A percentile compares a stretch with the other conserved stretches of the same genome.
Conservation (phyloP, 2,329 filamentous ascomycete genomes). For the Venturia oleaginea region DNA sequence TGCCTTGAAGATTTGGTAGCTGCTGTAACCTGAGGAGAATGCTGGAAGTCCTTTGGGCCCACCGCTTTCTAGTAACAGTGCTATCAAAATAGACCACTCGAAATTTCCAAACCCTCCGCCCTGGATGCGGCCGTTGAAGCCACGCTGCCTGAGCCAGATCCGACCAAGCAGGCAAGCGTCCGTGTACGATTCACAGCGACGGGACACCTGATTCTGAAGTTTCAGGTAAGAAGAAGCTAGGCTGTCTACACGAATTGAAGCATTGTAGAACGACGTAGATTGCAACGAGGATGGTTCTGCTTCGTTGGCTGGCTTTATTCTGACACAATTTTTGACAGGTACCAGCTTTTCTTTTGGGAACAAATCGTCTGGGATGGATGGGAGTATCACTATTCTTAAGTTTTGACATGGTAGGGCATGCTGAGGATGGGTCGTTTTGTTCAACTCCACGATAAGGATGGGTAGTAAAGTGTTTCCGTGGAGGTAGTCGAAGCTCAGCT, state of each 20-base stretch:
- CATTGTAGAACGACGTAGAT: slow-evolving; percentile 82
- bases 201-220: slow-evolving; percentile 59
- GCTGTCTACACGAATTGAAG: slow-evolving; percentile 68
- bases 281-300: slow-evolving; percentile 14
- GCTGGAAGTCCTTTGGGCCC: slow-evolving; percentile 61
- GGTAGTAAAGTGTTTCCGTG: slow-evolving; percentile 72
- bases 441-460: slow-evolving; percentile 41
- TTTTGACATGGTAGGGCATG: slow-evolving; percentile 32
- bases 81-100: slow-evolving; percentile 77
- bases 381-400: slow-evolving; percentile 66
- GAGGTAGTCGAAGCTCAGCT: slow-evolving; percentile 55
- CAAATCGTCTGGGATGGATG: slow-evolving; percentile 57
- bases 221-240: slow-evolving; percentile 67
- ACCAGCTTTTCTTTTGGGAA: slow-evolving; percentile 66
- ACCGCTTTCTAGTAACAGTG: slow-evolving; percentile 70
- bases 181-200: slow-evolving; percentile 61
- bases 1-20: slow-evolving; percentile 91
- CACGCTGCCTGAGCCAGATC: slow-evolving; percentile 82
- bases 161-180: slow-evolving; percentile 82
- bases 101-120: slow-evolving; percentile 85
- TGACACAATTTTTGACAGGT: slow-evolving; percentile 60
- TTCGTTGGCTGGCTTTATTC: slow-evolving; percentile 39
- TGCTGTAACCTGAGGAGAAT: slow-evolving; percentile 73
- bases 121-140: slow-evolving; percentile 60
- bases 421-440: slow-evolving; percentile 21